These are phyloP conservation scores for Harringtonia aguacate DNA, from an alignment of 2,329 filamentous ascomycete genomes.

Conservation along the genomic window DNA sequence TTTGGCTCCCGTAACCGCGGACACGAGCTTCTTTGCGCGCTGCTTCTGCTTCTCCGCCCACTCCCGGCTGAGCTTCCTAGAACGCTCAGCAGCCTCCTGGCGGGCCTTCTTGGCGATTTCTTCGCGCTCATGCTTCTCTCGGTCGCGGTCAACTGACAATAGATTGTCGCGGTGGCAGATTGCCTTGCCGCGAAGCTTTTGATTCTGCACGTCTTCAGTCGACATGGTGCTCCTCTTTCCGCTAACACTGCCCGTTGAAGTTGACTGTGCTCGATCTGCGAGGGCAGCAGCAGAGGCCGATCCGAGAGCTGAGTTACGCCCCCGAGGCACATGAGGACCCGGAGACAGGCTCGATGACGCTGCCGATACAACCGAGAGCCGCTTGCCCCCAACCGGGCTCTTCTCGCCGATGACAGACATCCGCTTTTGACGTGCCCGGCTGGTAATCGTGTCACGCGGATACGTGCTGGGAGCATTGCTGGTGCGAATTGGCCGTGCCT, in stretches of 20 bases:
- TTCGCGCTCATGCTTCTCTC: conserved; percentile 44
- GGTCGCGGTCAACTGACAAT: conserved; percentile 34
- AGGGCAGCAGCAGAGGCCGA: conserved; percentile 17
- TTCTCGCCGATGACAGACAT: conserved; percentile 6
- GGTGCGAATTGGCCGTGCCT: conserved; percentile 44
- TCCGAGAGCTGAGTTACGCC: conserved; percentile 14
- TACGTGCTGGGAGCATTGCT: conserved; percentile 28
- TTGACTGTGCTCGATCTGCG: conserved; percentile 29
- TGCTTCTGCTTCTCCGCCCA: conserved; percentile 39
- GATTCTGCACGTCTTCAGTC: conserved; percentile 36
- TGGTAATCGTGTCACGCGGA: conserved; percentile 47
- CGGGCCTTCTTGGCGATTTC: conserved; percentile 41
- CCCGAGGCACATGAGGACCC: background rate
- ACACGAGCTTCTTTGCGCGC: conserved; percentile 5
- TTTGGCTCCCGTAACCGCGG: background rate
- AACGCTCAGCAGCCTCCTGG: conserved; percentile 50
- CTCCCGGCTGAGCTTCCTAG: conserved; percentile 45
- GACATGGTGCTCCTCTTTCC: conserved; percentile 38
- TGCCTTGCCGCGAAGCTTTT: conserved; percentile 41
- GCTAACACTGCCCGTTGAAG: conserved; percentile 31
- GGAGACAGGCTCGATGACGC: background rate
- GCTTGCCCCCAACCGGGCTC: conserved; percentile 15
- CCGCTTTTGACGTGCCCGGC: conserved; percentile 42
- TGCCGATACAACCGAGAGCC: conserved; percentile 12
- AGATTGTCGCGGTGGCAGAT: conserved; percentile 43